These are phyloP conservation scores for Alternaria triticimaculans DNA, from an alignment of 2,329 filamentous ascomycete genomes.

Conservation along the genomic window DNA sequence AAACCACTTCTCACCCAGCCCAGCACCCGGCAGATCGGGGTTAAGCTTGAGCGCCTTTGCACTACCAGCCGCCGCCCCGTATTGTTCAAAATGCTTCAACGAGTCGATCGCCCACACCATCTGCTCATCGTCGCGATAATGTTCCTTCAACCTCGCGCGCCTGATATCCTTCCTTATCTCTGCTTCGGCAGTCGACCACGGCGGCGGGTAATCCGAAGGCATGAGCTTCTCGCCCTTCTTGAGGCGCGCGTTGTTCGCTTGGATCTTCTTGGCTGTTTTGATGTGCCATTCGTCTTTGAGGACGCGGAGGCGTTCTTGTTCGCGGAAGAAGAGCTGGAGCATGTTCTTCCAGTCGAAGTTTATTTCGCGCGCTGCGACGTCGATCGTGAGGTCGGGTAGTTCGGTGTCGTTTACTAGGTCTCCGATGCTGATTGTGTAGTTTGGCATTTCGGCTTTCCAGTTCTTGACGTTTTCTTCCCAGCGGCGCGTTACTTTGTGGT, in stretches of 20 bases:
- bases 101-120: constrained; percentile 42
- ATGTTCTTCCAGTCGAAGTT: constrained; percentile 37
- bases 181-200: constrained; percentile 19
- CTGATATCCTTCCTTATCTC: constrained; percentile 33
- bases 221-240: constrained; percentile 22
- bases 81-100: constrained; percentile 32
- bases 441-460: constrained; percentile 37
- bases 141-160: constrained; percentile 29
- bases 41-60: constrained; percentile 24
- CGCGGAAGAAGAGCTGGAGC: constrained; percentile 42
- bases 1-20: constrained; percentile 41
- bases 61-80: constrained; percentile 11
- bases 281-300: constrained; percentile 17
- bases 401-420: constrained; percentile 43
- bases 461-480: constrained; percentile 36
- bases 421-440: constrained; percentile 39
- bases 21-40: constrained; percentile 35
- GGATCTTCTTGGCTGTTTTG: constrained; percentile 10
- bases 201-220: constrained; percentile 17
- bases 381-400: constrained; percentile 31
- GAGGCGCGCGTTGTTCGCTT: constrained; percentile 17
- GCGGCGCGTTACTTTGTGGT: constrained; percentile 26
- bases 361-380: constrained; percentile 27
- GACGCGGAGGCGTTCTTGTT: constrained; percentile 24
- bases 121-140: constrained; percentile 30